These are phyloP conservation scores for Zalaria obscura DNA, from an alignment of 2,329 filamentous ascomycete species.

Conservation along the genomic window DNA sequence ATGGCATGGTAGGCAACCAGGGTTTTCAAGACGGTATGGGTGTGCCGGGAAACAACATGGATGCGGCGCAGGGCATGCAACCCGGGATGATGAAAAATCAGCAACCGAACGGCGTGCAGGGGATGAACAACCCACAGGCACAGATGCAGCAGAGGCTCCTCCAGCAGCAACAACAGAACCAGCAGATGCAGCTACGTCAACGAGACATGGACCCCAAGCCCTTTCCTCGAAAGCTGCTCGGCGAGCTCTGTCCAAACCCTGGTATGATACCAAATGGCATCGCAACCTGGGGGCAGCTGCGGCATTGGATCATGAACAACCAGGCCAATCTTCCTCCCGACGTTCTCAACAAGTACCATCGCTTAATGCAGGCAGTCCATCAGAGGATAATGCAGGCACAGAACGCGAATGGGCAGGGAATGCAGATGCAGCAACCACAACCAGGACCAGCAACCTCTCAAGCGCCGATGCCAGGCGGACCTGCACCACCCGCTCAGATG, in stretches of 20 bases:
- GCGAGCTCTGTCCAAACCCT: constrained; percentile 1
- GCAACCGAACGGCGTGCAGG: constrained; percentile 5
- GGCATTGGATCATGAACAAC: constrained; percentile 37
- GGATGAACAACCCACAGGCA: constrained; percentile 1
- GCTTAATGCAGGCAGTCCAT: constrained; percentile 2
- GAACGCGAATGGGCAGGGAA: constrained; percentile 1
- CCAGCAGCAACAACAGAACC: constrained; percentile 5
- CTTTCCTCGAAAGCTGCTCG: constrained; percentile 9
- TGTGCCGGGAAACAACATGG: constrained; percentile 3
- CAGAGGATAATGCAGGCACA: constrained; percentile 1
- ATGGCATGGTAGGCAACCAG: constrained; percentile 4
- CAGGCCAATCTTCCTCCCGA: constrained; percentile 25
- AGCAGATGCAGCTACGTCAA: background rate
- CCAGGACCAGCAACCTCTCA: background rate
- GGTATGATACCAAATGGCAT: constrained; percentile 2
- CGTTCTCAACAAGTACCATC: constrained; percentile 19
- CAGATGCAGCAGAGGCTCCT: constrained; percentile 7
- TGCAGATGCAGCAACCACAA: constrained; percentile 2
- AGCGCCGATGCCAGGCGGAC: constrained; percentile 9
- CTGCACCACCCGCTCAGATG: constrained; percentile 27
- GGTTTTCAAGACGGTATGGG: constrained; percentile 7
- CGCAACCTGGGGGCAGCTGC: constrained; percentile 40
- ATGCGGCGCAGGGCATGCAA: constrained; percentile 5
- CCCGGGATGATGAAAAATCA: constrained; percentile 5
- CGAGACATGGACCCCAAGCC: constrained; percentile 10